Conservation (phyloP, 345 rosid species). For the Eucalyptus erythrocorys region DNA sequence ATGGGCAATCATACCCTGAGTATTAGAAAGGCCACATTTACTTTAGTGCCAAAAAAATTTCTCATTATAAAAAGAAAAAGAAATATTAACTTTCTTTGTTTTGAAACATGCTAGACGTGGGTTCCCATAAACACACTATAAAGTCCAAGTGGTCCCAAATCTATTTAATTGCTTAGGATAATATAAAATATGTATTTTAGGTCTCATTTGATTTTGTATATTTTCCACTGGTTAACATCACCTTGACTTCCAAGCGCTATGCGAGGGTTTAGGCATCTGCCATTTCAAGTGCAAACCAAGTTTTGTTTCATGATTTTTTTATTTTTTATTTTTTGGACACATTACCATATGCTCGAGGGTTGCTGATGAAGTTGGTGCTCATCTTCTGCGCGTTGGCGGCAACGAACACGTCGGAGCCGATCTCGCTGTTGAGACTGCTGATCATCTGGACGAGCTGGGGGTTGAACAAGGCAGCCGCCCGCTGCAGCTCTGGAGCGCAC, state of each 20-base stretch:
- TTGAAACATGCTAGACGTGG: not conserved
- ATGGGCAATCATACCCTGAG: not conserved
- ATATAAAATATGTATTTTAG: not conserved
- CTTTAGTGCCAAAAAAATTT: not conserved
- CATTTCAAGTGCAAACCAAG: not conserved
- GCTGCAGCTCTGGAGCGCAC: constrained; percentile 44
- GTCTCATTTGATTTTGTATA: not conserved
- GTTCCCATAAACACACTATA: not conserved
- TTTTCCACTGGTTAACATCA: not conserved
- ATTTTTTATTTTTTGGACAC: not conserved
- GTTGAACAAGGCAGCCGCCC: constrained; percentile 67
- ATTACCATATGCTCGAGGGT: constrained; percentile 29
- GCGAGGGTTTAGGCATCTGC: not conserved
- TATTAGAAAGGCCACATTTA: not conserved
- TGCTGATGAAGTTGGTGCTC: constrained; percentile 13
- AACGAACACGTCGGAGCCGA: constrained; percentile 39
- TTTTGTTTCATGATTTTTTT: not conserved
- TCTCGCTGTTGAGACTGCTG: constrained; percentile 26
- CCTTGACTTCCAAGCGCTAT: not conserved
- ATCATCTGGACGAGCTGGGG: constrained; percentile 52
- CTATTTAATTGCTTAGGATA: not conserved
- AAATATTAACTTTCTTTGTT: not conserved
- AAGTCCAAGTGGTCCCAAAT: not conserved
- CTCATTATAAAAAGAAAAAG: not conserved
- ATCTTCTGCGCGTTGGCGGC: constrained; percentile 12